Evolutionary conservation across 208 protist species (phyloP).

Genomic region (Leptomonas pyrrhocoris): DNA sequence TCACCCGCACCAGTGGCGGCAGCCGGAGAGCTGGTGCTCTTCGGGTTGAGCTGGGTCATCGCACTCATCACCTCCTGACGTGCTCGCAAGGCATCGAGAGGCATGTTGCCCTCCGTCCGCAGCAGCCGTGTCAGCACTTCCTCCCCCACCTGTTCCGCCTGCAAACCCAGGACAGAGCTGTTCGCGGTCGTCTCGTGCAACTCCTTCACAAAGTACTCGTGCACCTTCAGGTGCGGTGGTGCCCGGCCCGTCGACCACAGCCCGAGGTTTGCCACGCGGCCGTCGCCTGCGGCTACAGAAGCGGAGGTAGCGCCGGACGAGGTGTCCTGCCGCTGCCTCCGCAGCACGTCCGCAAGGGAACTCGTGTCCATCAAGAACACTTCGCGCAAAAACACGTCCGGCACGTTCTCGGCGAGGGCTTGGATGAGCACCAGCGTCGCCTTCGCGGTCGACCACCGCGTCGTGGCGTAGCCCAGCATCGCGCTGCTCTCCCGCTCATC

Average conservation of each 20-base stretch:
- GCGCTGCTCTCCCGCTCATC: slow-evolving; percentile 39
- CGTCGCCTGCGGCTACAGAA: neutral
- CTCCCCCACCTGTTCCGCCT: slow-evolving; percentile 39
- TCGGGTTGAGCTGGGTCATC: neutral
- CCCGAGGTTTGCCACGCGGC: neutral
- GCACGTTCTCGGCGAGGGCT: slow-evolving; percentile 45
- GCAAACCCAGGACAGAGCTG: slow-evolving; percentile 18
- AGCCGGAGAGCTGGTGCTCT: neutral
- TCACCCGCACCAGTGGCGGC: neutral
- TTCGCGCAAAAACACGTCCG: slow-evolving; percentile 54
- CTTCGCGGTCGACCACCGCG: slow-evolving; percentile 51
- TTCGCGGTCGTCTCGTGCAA: slow-evolving; percentile 28
- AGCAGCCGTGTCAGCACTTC: slow-evolving; percentile 61
- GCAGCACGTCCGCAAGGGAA: slow-evolving; percentile 21
- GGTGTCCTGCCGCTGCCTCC: slow-evolving; percentile 6
- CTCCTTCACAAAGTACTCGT: slow-evolving; percentile 50
- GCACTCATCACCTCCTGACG: slow-evolving; percentile 29
- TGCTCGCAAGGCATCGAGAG: slow-evolving; percentile 28
- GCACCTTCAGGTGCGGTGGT: slow-evolving; percentile 42
- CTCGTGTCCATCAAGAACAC: slow-evolving; percentile 37
- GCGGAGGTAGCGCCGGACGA: neutral
- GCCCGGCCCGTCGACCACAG: slow-evolving; percentile 24
- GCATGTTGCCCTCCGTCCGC: slow-evolving; percentile 57
- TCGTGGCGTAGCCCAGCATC: slow-evolving; percentile 34
- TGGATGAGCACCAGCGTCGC: slow-evolving; percentile 63